Percentiles rank a stretch among this genome's conserved stretches.
These are phyloP conservation scores for Abrus pulchellus DNA, from an alignment of 306 rosid genomes.

Conservation along the genomic window DNA sequence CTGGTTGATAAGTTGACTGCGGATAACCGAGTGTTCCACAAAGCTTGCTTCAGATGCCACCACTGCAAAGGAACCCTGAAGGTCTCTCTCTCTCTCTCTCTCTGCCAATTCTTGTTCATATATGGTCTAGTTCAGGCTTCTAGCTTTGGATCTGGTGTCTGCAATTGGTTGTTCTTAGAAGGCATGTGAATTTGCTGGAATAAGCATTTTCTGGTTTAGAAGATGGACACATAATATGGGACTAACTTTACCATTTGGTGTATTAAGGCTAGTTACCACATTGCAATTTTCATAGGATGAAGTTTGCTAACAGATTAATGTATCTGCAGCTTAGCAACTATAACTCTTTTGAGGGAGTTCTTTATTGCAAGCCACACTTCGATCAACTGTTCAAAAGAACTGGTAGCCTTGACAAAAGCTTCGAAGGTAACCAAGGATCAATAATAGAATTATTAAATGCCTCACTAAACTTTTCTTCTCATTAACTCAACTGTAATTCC, in stretches of 20 bases:
- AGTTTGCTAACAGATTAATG: constrained; percentile 45
- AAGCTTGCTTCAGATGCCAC: constrained; percentile 98
- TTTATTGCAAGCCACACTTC: constrained; percentile 94
- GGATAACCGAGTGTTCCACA: constrained; percentile 90
- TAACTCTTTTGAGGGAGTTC: constrained; percentile 98
- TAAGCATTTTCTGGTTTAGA: neutral
- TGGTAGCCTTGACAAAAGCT: constrained; percentile 98
- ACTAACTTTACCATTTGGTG: constrained; percentile 4
- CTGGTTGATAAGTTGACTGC: constrained; percentile 96
- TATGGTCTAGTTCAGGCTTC: constrained; percentile 36
- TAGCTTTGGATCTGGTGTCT: constrained; percentile 51
- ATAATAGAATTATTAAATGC: constrained; percentile 21
- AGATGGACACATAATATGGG: neutral
- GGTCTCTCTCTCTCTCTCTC: constrained; percentile 55
- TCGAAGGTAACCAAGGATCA: constrained; percentile 72
- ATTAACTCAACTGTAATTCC: constrained; percentile 33
- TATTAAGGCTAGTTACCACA: constrained; percentile 7
- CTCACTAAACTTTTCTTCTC: constrained; percentile 11
- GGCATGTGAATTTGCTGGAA: constrained; percentile 16
- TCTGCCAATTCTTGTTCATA: constrained; percentile 12
- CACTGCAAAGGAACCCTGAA: constrained; percentile 99
- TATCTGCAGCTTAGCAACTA: constrained; percentile 93
- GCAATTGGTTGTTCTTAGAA: constrained; percentile 17
- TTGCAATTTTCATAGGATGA: neutral
- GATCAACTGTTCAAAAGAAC: constrained; percentile 97